A percentile compares a stretch with the other conserved stretches of the same genome.
Conservation (phyloP, 148 eudicot species). For the Rhododendron ovatum region DNA sequence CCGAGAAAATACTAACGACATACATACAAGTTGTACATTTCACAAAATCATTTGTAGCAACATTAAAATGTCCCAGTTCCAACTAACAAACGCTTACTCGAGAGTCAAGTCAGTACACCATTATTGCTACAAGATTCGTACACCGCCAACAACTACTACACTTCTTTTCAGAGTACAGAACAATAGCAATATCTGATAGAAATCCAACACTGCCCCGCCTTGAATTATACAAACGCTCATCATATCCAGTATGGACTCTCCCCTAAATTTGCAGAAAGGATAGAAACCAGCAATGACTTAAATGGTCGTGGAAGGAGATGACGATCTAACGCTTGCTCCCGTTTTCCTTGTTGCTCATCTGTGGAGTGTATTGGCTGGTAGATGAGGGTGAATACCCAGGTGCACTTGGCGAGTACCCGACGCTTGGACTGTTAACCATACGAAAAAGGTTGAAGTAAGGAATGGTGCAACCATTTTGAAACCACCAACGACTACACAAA, state of each 20-base stretch:
- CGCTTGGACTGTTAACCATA: slow-evolving; percentile 41
- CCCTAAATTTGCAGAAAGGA: neutral
- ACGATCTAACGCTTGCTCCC: slow-evolving; percentile 17
- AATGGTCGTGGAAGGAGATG: neutral
- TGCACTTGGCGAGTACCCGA: slow-evolving; percentile 55
- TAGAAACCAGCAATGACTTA: neutral
- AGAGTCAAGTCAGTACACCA: neutral
- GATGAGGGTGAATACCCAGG: slow-evolving; percentile 63
- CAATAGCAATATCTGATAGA: neutral
- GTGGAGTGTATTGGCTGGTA: slow-evolving; percentile 47
- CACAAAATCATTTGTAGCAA: neutral
- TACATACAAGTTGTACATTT: neutral
- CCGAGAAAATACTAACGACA: neutral
- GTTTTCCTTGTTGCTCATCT: slow-evolving; percentile 32
- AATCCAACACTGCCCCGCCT: neutral
- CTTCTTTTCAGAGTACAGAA: neutral
- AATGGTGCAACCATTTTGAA: neutral
- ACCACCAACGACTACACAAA: neutral
- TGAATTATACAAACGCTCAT: neutral
- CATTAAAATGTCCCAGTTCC: no score
- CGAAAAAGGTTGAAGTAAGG: neutral
- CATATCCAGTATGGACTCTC: neutral
- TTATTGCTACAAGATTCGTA: neutral
- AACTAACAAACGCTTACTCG: neutral
- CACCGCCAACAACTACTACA: neutral